A percentile compares a stretch with the other conserved stretches of the same genome.
These are phyloP conservation scores for Beauveria sp. DNA, from an alignment of 2,329 filamentous ascomycete species.

Conservation along the genomic window DNA sequence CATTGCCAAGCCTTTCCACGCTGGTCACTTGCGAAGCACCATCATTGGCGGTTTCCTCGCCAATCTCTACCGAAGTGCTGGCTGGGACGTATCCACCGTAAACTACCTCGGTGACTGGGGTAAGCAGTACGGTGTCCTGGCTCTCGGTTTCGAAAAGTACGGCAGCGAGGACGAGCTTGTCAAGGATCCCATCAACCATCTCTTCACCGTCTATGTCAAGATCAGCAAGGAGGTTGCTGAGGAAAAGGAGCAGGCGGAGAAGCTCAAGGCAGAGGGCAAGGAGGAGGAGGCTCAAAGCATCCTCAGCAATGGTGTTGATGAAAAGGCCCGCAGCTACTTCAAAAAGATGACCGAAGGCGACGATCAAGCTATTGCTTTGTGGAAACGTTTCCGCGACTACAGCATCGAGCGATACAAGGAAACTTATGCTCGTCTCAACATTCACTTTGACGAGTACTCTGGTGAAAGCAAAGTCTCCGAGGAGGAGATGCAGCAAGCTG, in stretches of 20 bases:
- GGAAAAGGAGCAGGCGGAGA: constrained; percentile 16
- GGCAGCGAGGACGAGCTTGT: constrained; percentile 65
- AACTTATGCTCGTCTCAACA: constrained; percentile 63
- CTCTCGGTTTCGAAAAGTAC: constrained; percentile 67
- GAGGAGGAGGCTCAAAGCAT: constrained; percentile 54
- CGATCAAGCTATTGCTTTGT: constrained; percentile 49
- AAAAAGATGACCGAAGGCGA: constrained; percentile 65
- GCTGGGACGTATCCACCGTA: constrained; percentile 67
- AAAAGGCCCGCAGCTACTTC: constrained; percentile 68
- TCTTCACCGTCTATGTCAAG: constrained; percentile 75
- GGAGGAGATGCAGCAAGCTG: constrained; percentile 57
- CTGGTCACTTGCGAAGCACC: constrained; percentile 68
- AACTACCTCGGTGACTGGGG: constrained; percentile 77
- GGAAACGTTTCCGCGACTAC: constrained; percentile 59
- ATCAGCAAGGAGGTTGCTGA: constrained; percentile 52
- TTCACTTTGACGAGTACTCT: constrained; percentile 64
- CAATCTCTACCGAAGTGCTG: constrained; percentile 62
- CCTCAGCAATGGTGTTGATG: constrained; percentile 55
- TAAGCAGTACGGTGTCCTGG: constrained; percentile 67
- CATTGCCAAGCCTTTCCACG: constrained; percentile 79
- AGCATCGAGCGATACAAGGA: constrained; percentile 60
- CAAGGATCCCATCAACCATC: constrained; percentile 70
- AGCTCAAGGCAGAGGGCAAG: constrained; percentile 43
- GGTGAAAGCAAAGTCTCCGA: constrained; percentile 68
- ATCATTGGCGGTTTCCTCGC: constrained; percentile 73